Base-by-base conservation (phyloP, 2,329 filamentous ascomycete genomes). In the Zalaria obscura region DNA sequence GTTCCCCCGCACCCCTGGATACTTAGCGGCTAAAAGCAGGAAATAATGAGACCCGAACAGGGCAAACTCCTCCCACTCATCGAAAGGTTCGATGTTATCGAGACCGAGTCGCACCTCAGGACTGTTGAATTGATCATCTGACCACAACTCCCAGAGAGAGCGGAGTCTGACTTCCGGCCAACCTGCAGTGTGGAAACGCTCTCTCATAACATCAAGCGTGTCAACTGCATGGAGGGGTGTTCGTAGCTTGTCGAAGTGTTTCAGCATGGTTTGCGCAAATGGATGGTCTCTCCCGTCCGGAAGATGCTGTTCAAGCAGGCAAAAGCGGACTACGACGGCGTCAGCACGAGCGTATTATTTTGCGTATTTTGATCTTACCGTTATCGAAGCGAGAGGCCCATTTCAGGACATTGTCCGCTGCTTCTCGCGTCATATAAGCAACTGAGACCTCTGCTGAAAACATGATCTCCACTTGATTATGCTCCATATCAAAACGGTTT, bases 61-160 rank as follows among this genome's bases (percentile, higher is more conserved):
- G 2, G 82, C 78, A 55, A 95, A 87, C 53, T 95, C 89, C 60
- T 96, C 89, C 86, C 86, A 94, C 61, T 95, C 88, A 58, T 96
- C 89, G 55, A 96, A 95, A 1, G 81, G 77, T 54, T 95, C 89
- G 10, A 87, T 61, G 1, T 64, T 55, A 50, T 94, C 80, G 9
- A 95, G 62, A 7, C 63, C 63, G 31, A 57, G 64, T 47, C 84
- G 73, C 46, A 84, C 71, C 1, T 68, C 60, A 1, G 69, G 54
- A 4, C 67, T 68, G 18, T 93, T 61, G 56, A 88, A 88, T 3
- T 64, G 55, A 9, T 76, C 66, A 48, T 83, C 76, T 7, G 72
- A 76, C 88, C 88, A 95, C 1, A 87, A 67, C 42, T 86, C 74
- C 85, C 88, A 94, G 7, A 95, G 66, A 51, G 79, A 84, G 56